Percentiles rank a stretch among this genome's conserved stretches.
These are phyloP conservation scores for Tolypocladium tundrense DNA, from an alignment of 2,329 filamentous ascomycete species.

Conservation along the genomic window DNA sequence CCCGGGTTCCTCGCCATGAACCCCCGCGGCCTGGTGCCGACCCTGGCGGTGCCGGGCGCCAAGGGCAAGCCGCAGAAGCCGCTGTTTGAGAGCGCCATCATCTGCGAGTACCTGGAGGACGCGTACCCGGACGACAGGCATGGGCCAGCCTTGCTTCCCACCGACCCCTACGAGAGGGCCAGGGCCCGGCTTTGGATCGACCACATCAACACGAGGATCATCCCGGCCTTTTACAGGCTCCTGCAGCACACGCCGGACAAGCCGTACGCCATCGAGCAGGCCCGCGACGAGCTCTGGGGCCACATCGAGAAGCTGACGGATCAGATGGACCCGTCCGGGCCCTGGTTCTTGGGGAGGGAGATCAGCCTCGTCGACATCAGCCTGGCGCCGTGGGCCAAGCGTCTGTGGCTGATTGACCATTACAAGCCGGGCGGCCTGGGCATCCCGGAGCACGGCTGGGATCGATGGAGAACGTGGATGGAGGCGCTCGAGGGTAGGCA, in stretches of 20 bases:
- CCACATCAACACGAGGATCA: conserved; percentile 55
- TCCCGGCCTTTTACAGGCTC: conserved; percentile 58
- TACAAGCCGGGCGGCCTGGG: conserved; percentile 52
- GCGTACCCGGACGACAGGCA: conserved; percentile 42
- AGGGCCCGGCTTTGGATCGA: conserved; percentile 64
- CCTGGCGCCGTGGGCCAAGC: conserved; percentile 62
- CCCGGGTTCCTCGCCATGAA: conserved; percentile 59
- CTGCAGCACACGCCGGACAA: conserved; percentile 45
- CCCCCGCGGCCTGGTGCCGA: conserved; percentile 66
- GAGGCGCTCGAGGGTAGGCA: conserved; percentile 46
- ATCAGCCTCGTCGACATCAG: conserved; percentile 62
- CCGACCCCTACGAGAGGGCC: conserved; percentile 53
- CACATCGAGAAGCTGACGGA: conserved; percentile 49
- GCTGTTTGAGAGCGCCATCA: conserved; percentile 61
- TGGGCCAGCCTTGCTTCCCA: conserved; percentile 43
- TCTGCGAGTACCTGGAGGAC: conserved; percentile 70
- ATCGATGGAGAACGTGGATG: conserved; percentile 55
- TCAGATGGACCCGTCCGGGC: conserved; percentile 47
- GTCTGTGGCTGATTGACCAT: conserved; percentile 64
- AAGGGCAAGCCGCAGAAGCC: conserved; percentile 35
- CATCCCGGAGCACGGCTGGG: conserved; percentile 53
- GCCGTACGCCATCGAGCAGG: conserved; percentile 37
- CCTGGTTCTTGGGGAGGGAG: conserved; percentile 56
- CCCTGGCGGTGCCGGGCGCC: conserved; percentile 40
- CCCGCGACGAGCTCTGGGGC: conserved; percentile 45